Base-by-base conservation (phyloP, 768 basidiomycete genomes). In the Daedaleopsis sinensis region DNA sequence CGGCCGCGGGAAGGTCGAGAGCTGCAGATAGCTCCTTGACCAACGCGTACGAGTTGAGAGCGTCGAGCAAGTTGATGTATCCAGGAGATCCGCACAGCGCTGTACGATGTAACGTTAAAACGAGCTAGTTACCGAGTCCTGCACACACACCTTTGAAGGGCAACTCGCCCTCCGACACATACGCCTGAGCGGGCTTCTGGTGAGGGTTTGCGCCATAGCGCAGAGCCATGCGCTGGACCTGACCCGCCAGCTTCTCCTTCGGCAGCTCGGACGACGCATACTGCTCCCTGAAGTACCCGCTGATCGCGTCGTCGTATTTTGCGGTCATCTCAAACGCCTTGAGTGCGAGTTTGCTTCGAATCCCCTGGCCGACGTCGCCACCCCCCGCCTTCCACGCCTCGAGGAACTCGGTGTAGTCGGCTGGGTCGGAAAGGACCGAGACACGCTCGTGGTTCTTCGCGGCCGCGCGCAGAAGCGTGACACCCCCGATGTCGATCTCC, bases 271-370 rank as follows among this genome's bases (percentile, higher is more conserved):
- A 83, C 32, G 90, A 90, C 0, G 94, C 93, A 73, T 98, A 98
- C 73, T 97, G 90, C 71, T 94, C 91, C 65, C 97, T 84, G 82
- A 99, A 98, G 78, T 99, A 99, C 39, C 88, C 91, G 62, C 93
- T 89, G 71, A 99, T 99, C 16, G 95, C 95, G 18, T 90, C 90
- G 74, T 99, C 97, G 73, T 99, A 99, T 59, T 82, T 83, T 3
- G 96, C 92, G 0, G 97, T 99, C 86, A 90, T 88, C 76, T 98
- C 95, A 70, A 99, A 99, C 1, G 97, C 97, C 79, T 98, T 97
- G 70, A 99, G 79, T 5, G 97, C 97, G 48, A 98, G 80, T 57
- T 86, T 90, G 72, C 84, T 89, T 62, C 90, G 80, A 58, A 95
- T 73, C 18, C 77, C 78, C 63, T 90, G 87, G 0, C 85, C 86